Evolutionary conservation across 495 filamentous ascomycete genomes (phyloP).

Genomic region (Margaritispora aquatica): DNA sequence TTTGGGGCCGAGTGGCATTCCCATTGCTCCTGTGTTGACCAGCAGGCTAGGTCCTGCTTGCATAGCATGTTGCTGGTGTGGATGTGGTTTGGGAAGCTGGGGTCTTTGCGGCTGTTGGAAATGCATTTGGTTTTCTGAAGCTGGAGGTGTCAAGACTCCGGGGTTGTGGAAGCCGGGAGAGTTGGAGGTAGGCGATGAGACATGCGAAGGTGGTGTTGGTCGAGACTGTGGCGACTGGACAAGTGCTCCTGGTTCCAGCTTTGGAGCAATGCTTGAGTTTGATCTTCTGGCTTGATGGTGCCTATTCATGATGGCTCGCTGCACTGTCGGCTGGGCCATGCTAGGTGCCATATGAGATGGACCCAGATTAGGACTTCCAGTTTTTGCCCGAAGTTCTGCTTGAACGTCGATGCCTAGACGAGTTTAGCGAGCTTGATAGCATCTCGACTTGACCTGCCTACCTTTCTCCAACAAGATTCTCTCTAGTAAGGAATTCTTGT

Average conservation of each 20-base stretch:
- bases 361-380: constrained; percentile 63
- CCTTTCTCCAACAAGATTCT: constrained; percentile 95
- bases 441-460: constrained; percentile 26
- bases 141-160: constrained; percentile 61
- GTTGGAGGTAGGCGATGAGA: constrained; percentile 68
- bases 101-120: constrained; percentile 34
- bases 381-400: constrained; percentile 86
- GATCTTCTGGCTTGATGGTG: constrained; percentile 63
- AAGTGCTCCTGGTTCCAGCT: constrained; percentile 55
- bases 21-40: constrained; percentile 24
- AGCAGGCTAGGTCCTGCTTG: constrained; percentile 21
- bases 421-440: background rate
- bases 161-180: constrained; percentile 67
- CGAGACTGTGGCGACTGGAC: constrained; percentile 56
- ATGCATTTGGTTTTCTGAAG: constrained; percentile 54
- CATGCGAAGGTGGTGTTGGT: constrained; percentile 77
- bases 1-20: constrained; percentile 26
- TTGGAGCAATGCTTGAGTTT: constrained; percentile 63
- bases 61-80: constrained; percentile 25
- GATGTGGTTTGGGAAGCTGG: constrained; percentile 30
- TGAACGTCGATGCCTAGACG: constrained; percentile 88
- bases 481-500: constrained; percentile 96
- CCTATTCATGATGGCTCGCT: constrained; percentile 66
- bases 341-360: constrained; percentile 57
- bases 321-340: constrained; percentile 60